phyloP scores from a whole-genome alignment of 2,329 filamentous ascomycete genomes.

The Arthrobotrys conoides region DNA sequence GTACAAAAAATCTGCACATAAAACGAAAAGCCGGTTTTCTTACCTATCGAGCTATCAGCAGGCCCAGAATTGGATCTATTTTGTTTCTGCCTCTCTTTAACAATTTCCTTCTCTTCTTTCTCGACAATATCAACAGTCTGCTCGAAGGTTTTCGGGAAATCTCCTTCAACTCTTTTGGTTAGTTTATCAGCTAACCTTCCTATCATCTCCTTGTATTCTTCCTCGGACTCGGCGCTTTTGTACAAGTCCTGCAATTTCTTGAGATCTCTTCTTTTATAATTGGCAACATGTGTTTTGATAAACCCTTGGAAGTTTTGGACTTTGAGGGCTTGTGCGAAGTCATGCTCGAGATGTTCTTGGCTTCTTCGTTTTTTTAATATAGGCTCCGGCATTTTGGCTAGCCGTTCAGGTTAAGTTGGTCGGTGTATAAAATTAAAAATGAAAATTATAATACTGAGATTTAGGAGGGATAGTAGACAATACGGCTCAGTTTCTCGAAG shows the following conservation, averaged over 20 bases:
- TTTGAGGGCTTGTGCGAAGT: background rate
- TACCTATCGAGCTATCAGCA: background rate
- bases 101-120: background rate
- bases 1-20: background rate
- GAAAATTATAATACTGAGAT: background rate
- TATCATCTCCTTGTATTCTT: constrained; percentile 8
- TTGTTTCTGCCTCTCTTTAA: background rate
- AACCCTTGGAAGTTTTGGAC: background rate
- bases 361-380: background rate
- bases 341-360: background rate
- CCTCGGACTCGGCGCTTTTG: background rate
- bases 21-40: background rate
- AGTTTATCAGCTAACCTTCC: constrained; percentile 6
- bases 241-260: constrained; percentile 1
- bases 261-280: background rate
- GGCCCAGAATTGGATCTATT: no score
- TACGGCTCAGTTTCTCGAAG: no score
- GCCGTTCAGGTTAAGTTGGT: no score
- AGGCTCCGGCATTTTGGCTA: background rate
- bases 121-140: constrained; percentile 16
- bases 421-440: no score
- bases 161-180: background rate
- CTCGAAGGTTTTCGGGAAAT: background rate
- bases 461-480: background rate
- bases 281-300: background rate